phyloP scores from a whole-genome alignment of 1,284 basidiomycete genomes.

The Gymnopus androsaceus region DNA sequence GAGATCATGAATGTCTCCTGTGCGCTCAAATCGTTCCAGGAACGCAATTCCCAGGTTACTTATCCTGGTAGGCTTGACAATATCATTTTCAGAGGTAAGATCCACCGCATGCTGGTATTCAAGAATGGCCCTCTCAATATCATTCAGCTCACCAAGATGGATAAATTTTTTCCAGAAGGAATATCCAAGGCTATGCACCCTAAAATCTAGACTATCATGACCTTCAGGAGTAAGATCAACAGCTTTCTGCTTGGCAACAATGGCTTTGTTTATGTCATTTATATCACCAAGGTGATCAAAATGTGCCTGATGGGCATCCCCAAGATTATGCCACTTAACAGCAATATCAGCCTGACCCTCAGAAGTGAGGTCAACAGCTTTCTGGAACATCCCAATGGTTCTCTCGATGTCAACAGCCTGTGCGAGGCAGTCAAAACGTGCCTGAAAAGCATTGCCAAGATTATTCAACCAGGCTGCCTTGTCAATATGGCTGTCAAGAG shows the following conservation, averaged over 20 bases:
- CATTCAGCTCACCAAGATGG: background rate
- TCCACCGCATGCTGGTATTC: slow-evolving; percentile 1
- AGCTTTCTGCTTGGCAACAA: too few species aligned
- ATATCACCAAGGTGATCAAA: too few species aligned
- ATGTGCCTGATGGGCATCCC: background rate
- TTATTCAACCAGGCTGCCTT: background rate
- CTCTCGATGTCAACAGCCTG: background rate
- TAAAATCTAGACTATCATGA: too few species aligned
- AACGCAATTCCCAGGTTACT: slow-evolving; percentile 8
- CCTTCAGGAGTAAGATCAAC: too few species aligned
- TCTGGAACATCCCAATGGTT: slow-evolving; percentile 15
- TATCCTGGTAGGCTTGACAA: slow-evolving; percentile 1
- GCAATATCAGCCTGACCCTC: background rate
- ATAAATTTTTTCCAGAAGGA: too few species aligned
- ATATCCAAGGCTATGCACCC: too few species aligned
- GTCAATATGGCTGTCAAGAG: background rate
- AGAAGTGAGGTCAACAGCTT: slow-evolving; percentile 16
- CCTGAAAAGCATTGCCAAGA: too few species aligned
- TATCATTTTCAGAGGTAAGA: slow-evolving; percentile 14
- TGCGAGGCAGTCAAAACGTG: background rate
- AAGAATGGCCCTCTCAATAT: slow-evolving; percentile 6
- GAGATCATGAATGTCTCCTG: slow-evolving; percentile 11
- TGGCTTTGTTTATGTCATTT: too few species aligned
- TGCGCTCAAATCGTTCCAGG: slow-evolving; percentile 9
- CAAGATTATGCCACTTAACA: background rate